phyloP scores from a whole-genome alignment of 805 yeast genomes.

The Zygoascus biomembranicola region DNA sequence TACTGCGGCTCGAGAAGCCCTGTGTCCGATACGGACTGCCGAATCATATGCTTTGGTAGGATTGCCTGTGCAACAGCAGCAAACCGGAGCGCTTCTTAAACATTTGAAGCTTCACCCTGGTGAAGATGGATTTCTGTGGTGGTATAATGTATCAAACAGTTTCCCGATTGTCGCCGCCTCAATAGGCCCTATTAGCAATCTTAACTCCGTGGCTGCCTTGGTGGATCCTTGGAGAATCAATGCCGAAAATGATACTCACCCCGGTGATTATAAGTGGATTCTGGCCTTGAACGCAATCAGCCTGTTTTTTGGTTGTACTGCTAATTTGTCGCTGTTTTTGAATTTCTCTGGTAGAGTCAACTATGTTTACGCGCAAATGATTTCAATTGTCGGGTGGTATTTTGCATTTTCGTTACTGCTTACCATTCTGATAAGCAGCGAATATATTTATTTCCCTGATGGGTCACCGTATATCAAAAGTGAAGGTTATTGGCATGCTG shows the following conservation, averaged over 20 bases:
- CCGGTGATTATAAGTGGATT: conserved; percentile 35
- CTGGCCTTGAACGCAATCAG: conserved; percentile 54
- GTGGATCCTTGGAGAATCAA: conserved; percentile 59
- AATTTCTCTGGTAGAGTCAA: conserved; percentile 52
- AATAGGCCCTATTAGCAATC: conserved; percentile 68
- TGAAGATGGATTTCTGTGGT: conserved; percentile 21
- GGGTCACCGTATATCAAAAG: conserved; percentile 19
- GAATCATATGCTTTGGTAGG: too few species aligned
- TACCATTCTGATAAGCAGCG: conserved; percentile 37
- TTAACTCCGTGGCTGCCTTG: conserved; percentile 63
- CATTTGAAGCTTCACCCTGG: conserved; percentile 4
- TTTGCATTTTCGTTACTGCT: conserved; percentile 48
- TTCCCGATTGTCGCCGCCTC: conserved; percentile 74
- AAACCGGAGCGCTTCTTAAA: neutral
- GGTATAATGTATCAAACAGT: conserved; percentile 62
- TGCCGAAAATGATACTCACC: conserved; percentile 12
- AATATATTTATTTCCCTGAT: conserved; percentile 24
- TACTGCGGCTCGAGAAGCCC: too few species aligned
- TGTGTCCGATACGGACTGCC: too few species aligned
- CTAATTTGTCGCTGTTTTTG: conserved; percentile 60
- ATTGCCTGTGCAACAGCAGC: neutral
- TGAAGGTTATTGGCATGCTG: conserved; percentile 78
- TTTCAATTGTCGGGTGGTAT: conserved; percentile 59
- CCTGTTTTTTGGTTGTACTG: conserved; percentile 53
- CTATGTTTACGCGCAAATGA: conserved; percentile 52